These are phyloP conservation scores for Aquanectria penicillioides DNA, from an alignment of 2,329 filamentous ascomycete species.

Conservation along the genomic window DNA sequence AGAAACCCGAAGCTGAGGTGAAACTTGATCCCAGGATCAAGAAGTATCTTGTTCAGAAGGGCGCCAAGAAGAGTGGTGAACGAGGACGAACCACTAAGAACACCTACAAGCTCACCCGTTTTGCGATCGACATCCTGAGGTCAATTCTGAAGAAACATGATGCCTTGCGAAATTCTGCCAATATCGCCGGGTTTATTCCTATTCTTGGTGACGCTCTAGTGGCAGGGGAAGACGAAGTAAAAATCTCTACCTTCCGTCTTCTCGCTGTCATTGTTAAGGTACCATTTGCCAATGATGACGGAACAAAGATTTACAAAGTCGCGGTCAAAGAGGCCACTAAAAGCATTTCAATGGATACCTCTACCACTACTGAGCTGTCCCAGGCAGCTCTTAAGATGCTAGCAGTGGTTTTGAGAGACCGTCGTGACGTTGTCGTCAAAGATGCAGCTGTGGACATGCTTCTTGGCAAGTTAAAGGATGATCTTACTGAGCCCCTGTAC, in stretches of 20 bases:
- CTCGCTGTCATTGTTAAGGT: constrained; percentile 87
- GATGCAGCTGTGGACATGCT: constrained; percentile 86
- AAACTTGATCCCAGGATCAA: constrained; percentile 71
- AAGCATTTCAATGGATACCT: constrained; percentile 78
- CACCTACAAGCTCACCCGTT: constrained; percentile 86
- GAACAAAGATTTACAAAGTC: constrained; percentile 72
- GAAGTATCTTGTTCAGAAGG: constrained; percentile 84
- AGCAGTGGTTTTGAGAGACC: constrained; percentile 84
- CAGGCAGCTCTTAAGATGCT: constrained; percentile 92
- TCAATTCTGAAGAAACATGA: constrained; percentile 89
- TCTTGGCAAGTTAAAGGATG: constrained; percentile 82
- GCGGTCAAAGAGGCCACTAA: constrained; percentile 88
- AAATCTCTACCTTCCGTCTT: constrained; percentile 87
- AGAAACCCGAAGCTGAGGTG: constrained; percentile 60
- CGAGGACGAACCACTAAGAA: constrained; percentile 80
- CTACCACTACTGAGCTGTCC: constrained; percentile 83
- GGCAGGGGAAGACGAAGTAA: constrained; percentile 89
- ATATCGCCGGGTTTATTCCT: constrained; percentile 86
- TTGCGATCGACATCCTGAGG: constrained; percentile 87
- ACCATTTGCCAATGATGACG: constrained; percentile 78
- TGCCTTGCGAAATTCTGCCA: constrained; percentile 79
- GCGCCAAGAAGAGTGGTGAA: constrained; percentile 77
- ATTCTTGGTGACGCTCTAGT: constrained; percentile 89
- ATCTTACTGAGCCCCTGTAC: constrained; percentile 91
- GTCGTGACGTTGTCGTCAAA: constrained; percentile 78